Evolutionary conservation across 768 basidiomycete genomes (phyloP).

Genomic region (Russula virescens): DNA sequence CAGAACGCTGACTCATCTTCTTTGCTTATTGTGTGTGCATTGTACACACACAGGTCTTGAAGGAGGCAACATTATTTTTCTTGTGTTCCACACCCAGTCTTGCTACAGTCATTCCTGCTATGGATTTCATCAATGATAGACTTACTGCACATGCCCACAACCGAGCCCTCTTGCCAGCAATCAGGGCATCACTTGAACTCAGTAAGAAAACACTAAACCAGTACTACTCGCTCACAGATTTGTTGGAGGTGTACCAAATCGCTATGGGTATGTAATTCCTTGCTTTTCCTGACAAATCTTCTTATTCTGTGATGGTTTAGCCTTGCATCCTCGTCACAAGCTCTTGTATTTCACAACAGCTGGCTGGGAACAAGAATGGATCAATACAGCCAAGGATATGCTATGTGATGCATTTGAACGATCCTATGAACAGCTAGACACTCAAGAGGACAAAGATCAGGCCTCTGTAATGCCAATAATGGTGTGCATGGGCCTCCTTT

Average conservation of each 20-base stretch:
- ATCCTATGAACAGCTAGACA: background rate
- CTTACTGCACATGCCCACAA: slow-evolving; percentile 18
- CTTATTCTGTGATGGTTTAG: background rate
- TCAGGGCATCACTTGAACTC: slow-evolving; percentile 11
- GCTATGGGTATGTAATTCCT: slow-evolving; percentile 27
- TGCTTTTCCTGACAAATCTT: too few species aligned
- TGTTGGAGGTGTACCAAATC: slow-evolving; percentile 27
- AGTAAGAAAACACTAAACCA: slow-evolving; percentile 26
- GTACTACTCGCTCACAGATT: slow-evolving; percentile 29
- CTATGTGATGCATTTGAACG: background rate
- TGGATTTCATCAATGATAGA: slow-evolving; percentile 29
- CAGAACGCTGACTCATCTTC: too few species aligned
- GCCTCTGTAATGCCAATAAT: too few species aligned
- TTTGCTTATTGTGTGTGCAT: background rate
- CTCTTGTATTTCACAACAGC: background rate
- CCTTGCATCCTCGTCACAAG: background rate
- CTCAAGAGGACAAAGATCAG: too few species aligned
- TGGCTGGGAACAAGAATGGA: background rate
- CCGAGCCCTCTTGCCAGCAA: slow-evolving; percentile 6
- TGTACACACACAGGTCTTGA: background rate
- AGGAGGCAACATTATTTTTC: background rate
- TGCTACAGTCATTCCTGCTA: slow-evolving; percentile 28
- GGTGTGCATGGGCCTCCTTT: too few species aligned
- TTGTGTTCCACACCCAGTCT: slow-evolving; percentile 16
- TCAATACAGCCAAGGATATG: background rate